Conservation (phyloP, 345 rosid species). For the Citrus unshiu region DNA sequence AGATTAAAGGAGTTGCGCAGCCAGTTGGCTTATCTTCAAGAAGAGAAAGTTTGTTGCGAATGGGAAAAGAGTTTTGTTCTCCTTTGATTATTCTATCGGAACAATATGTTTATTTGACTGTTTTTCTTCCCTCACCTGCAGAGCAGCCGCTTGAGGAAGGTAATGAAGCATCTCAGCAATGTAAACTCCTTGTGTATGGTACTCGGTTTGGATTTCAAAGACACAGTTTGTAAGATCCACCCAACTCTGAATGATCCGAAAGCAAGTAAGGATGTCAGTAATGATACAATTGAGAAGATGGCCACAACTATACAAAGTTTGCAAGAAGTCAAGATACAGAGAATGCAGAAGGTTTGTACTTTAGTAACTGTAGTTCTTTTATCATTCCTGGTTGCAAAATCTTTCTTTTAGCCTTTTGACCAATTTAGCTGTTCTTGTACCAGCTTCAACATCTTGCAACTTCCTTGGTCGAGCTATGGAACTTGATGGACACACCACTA, state of each 20-base stretch:
- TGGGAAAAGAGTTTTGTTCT: too few species aligned
- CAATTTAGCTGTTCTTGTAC: background rate
- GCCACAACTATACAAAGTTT: conserved; percentile 40
- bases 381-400: background rate
- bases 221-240: conserved; percentile 37
- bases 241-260: conserved; percentile 36
- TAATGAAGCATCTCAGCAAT: conserved; percentile 35
- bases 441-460: conserved; percentile 65
- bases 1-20: conserved; percentile 47
- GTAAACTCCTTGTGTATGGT: conserved; percentile 49
- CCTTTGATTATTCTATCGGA: background rate
- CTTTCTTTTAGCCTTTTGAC: conserved; percentile 13
- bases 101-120: background rate
- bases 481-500: conserved; percentile 56
- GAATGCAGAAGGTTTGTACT: conserved; percentile 55
- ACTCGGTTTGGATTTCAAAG: conserved; percentile 57
- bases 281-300: conserved; percentile 43
- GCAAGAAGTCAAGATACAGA: conserved; percentile 45
- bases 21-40: conserved; percentile 42
- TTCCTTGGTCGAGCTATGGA: conserved; percentile 64
- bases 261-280: conserved; percentile 42
- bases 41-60: conserved; percentile 48
- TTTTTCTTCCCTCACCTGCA: conserved; percentile 13
- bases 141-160: conserved; percentile 46
- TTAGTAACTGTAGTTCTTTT: background rate